Base-by-base conservation (phyloP, 2,329 filamentous ascomycete species). In the Fusarium newnesense region DNA sequence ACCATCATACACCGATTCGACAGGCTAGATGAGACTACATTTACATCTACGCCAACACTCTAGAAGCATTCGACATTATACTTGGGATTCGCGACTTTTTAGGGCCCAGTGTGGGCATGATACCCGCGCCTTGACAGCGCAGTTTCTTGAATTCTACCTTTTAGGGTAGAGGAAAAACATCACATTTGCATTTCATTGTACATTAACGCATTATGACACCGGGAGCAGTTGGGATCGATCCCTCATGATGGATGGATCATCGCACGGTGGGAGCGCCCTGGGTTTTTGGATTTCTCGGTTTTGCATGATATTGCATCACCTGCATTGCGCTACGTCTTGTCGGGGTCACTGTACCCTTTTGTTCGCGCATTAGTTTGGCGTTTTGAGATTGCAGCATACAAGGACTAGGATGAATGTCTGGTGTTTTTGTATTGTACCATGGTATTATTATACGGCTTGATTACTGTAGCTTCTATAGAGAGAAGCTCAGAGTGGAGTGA, bases 61-160 rank as follows among this genome's bases (percentile, higher is more conserved):
- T 68, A 57, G 56, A 69, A 67, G 42, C 68, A 71, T 63, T 63
- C 59, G 58, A 63, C 54, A 67, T 37, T 65, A 67, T 46, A 68
- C 57, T 57, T 71, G 69, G 60, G 65, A 75, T 75, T 70, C 66
- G 67, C 73, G 64, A 63, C 63, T 67, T 69, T 73, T 76, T 76
- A 65, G 64, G 70, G 65, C 72, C 75, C 73, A 57, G n/a, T 32
- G 60, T 58, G 76, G 75, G 77, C 75, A 79, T 79, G 77, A 79
- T 79, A 79, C 77, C 77, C 76, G 75, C 76, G 76, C 75, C 64
- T 66, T 64, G 68, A 54, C 66, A 73, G 72, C 73, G 75, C 75
- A 69, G 63, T 64, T 69, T 64, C 58, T 75, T 75, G 39, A 54
- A 68, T 57, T 61, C 62, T 60, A 26, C 60, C 64, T 60, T n/a